Evolutionary conservation across 169 alveolate genomes (phyloP), one percentile per base, ranked within the genome.

Genomic region (Plasmodium vivax): DNA sequence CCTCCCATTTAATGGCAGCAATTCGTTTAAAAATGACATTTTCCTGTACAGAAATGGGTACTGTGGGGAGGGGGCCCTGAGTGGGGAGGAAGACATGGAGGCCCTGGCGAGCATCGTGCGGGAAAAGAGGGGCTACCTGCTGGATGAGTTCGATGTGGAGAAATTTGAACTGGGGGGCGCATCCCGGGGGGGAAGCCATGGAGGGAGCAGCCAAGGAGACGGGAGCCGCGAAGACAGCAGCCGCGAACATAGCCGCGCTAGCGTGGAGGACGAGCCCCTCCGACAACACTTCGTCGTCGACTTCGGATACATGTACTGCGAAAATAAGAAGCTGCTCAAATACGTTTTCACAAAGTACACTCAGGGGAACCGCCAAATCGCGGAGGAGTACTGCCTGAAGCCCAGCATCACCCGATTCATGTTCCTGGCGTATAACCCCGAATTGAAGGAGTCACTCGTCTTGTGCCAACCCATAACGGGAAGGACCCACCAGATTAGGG

Each of bases 401-500:
- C 95, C 95, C 5, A 94, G 96, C 41, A 96, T 92, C 72, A 96
- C 98, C 2, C 94, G 93, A 71, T 96, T 96, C 71, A 95, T 94
- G 87, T 88, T 96, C 71, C 47, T 97, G 79, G 96, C 97, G 82
- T 98, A 98, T 95, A 99, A 98, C 96, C 93, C 94, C 74, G 92
- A 84, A 5, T 95, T 97, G 62, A 96, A 98, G 82, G 97, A 98
- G 27, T 97, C 99, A 12, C 97, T 98, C 10, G 93, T 98, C 2
- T 95, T 98, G 83, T 98, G 99, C 82, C 97, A 96, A 47, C 99
- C 99, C 4, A 96, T 98, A 82, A 98, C 99, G 0, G 99, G 99
- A 56, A 96, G 99, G 82, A 99, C 99, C 3, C 99, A 99, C 93
- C 99, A 99, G 95, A 99, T 99, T 16, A 96, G 99, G 93, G 99